Conservation (phyloP, 116 monocot genomes). For the Dioscorea cayenensis region DNA sequence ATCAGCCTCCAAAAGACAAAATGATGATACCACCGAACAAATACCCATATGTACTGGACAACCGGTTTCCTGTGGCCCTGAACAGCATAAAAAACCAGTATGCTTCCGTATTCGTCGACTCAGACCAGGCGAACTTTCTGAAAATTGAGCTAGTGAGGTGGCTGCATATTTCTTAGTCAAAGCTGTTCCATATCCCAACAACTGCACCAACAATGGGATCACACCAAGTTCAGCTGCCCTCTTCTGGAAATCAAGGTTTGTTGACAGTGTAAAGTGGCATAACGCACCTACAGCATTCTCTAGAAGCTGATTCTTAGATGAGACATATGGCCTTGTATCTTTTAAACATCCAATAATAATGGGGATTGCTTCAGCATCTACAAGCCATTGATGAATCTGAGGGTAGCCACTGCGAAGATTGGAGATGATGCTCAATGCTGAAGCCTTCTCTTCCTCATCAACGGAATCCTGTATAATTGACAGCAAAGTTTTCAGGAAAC, state of each 20-base stretch:
- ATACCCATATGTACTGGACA: conserved; percentile 25
- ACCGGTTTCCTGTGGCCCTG: conserved; percentile 11
- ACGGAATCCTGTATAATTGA: conserved; percentile 18
- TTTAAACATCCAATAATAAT: conserved; percentile 14
- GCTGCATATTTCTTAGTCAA: conserved; percentile 26
- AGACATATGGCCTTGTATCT: conserved; percentile 3
- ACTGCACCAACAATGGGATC: conserved; percentile 23
- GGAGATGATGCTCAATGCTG: conserved; percentile 23
- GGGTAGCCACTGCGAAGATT: conserved; percentile 13
- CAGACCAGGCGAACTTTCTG: conserved; percentile 19
- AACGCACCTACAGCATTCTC: conserved; percentile 21
- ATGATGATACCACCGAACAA: conserved; percentile 26
- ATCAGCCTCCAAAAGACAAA: conserved; percentile 35
- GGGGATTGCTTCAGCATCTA: conserved; percentile 14
- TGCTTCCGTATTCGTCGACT: conserved; percentile 5
- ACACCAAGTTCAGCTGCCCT: conserved; percentile 23
- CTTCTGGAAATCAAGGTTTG: conserved; percentile 16
- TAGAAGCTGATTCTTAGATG: conserved; percentile 4
- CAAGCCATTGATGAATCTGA: conserved; percentile 17
- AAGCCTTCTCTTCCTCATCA: conserved; percentile 33
- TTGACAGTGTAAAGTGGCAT: conserved; percentile 16
- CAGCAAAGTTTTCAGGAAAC: conserved; percentile 14
- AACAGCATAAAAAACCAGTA: conserved; percentile 14
- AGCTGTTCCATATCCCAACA: conserved; percentile 28
- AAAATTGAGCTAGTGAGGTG: conserved; percentile 28